Base-by-base conservation (phyloP, 495 filamentous ascomycete species). In the Trichodelitschia bisporula region DNA sequence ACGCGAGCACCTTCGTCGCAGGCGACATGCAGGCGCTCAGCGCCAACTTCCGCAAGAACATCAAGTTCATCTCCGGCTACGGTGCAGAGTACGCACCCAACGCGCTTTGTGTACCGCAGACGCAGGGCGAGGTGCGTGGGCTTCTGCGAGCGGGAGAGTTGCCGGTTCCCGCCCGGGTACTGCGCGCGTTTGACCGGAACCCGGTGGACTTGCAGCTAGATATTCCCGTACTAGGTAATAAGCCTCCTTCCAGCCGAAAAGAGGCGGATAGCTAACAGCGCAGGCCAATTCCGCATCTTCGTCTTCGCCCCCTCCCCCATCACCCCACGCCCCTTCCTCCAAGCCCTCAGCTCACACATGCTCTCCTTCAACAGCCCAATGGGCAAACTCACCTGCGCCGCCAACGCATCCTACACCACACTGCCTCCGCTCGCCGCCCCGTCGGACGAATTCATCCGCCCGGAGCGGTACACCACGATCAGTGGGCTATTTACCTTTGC, bases 141-240 rank as follows among this genome's bases (percentile, higher is more conserved):
- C n/a, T n/a, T n/a, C n/a, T n/a, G n/a, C n/a, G n/a, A 33, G 59
- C 69, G 1, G 72, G 72, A 0, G 58, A 57, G n/a, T 53, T 74
- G 8, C 53, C 71, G 16, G 55, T 59, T 4, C 69, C 72, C 6
- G 60, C 63, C 13, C 67, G 62, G 42, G 71, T 69, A 4, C 70
- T 66, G 0, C 53, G 71, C 11, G 77, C 66, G 38, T 54, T 75
- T 28, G 72, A 75, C 39, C 61, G 67, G 3, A 78, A 77, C 35
- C 69, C 70, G 1, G 63, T 78, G 15, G 64, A 76, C 35, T 53
- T 77, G 16, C 69, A 77, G 40, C 59, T 74, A 3, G 70, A 76
- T 40, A 69, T 76, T n/a, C 69, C 72, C 1, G 53, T 71, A 37
- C 44, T 74, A 3, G 60, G n/a, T n/a, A n/a, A n/a, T n/a, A n/a